Percentiles rank a stretch among this genome's conserved stretches.
Evolutionary conservation across 1,284 basidiomycete species (phyloP).

Genomic region (Ganoderma lingzhi): DNA sequence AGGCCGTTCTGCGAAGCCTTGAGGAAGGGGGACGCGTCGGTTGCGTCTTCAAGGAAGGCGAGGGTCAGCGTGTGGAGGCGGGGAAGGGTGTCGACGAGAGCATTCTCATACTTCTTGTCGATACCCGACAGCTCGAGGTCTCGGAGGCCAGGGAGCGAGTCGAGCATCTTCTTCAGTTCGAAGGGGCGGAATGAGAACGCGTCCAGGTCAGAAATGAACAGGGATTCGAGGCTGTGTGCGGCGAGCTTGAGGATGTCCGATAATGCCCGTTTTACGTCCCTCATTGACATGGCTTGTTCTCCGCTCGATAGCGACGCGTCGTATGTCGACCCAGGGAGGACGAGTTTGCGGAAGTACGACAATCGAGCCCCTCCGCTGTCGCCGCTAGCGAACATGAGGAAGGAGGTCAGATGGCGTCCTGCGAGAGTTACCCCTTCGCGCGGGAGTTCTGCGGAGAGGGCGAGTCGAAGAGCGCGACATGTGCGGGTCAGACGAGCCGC

Average conservation of each 20-base stretch:
- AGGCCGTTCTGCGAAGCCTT: not conserved
- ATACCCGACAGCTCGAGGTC: not conserved
- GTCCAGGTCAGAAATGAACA: not conserved
- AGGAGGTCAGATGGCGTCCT: slow-evolving; percentile 1
- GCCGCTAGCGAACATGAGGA: not conserved
- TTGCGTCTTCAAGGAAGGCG: not conserved
- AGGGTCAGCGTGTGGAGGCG: not conserved
- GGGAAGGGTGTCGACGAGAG: not conserved
- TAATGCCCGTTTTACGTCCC: not conserved
- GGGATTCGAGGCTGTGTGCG: not conserved
- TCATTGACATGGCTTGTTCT: not conserved
- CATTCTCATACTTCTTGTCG: not conserved
- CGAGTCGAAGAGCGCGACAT: not conserved
- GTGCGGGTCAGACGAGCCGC: not conserved
- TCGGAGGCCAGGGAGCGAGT: not conserved
- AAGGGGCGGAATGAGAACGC: not conserved
- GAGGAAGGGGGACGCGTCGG: not conserved
- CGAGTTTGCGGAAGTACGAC: not conserved
- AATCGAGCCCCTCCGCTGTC: not conserved
- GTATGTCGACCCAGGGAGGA: not conserved
- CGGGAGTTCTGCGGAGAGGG: not conserved
- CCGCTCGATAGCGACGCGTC: not conserved
- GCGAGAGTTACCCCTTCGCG: not conserved
- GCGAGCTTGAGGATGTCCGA: not conserved
- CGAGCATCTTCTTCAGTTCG: slow-evolving; percentile 2